These are phyloP conservation scores for Cystobasidium tubakii DNA, from an alignment of 768 basidiomycete species.

Conservation along the genomic window DNA sequence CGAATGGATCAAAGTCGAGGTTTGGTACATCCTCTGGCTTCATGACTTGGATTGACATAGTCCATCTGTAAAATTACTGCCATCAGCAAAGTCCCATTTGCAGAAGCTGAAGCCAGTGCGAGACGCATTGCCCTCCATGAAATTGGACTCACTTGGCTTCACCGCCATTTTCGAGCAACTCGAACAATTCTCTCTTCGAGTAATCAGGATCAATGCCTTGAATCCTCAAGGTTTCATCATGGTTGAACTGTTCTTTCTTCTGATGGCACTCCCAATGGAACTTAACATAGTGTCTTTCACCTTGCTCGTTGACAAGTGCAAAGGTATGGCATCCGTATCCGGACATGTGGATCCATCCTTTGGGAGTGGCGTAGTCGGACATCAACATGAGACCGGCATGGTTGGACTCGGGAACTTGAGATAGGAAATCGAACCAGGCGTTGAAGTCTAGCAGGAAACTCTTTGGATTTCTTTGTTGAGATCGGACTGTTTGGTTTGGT, in stretches of 20 bases:
- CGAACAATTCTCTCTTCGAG: constrained; percentile 48
- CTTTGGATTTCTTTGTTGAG: constrained; percentile 48
- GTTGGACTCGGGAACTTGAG: constrained; percentile 43
- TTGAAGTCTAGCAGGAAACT: constrained; percentile 48
- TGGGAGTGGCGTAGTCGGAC: constrained; percentile 47
- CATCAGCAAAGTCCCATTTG: background rate
- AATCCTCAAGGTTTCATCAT: constrained; percentile 44
- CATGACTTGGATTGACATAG: constrained; percentile 48
- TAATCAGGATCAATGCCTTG: constrained; percentile 48
- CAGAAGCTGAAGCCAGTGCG: too few relatives aligned
- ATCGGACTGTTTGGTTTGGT: constrained; percentile 36
- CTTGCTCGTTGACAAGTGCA: constrained; percentile 60
- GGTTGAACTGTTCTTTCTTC: constrained; percentile 43
- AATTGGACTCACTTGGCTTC: background rate
- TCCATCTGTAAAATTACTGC: constrained; percentile 43
- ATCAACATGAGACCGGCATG: constrained; percentile 48
- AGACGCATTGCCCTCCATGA: background rate
- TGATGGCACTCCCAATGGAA: constrained; percentile 46
- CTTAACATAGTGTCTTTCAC: constrained; percentile 46
- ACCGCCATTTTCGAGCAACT: constrained; percentile 47
- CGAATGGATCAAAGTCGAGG: constrained; percentile 47
- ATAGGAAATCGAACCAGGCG: constrained; percentile 49
- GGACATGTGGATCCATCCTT: constrained; percentile 35
- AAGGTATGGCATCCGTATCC: constrained; percentile 64
- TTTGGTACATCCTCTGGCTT: constrained; percentile 46